These are phyloP conservation scores for Aspergillus ruber DNA, from an alignment of 2,329 filamentous ascomycete genomes.

Conservation along the genomic window DNA sequence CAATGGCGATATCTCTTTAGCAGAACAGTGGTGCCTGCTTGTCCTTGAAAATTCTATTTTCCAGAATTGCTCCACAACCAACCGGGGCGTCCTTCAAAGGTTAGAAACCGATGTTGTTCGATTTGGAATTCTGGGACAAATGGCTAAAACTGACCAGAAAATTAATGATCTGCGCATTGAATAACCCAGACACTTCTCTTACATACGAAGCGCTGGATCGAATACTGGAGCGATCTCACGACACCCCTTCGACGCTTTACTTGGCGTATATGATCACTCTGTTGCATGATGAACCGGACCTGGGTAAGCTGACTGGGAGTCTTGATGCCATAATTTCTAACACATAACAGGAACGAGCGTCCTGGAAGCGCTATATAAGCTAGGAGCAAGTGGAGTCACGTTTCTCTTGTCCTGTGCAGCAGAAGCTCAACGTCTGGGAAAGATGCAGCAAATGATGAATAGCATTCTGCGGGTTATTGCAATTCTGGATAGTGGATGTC, in stretches of 20 bases:
- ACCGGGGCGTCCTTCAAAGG: conserved; percentile 64
- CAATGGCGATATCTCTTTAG: conserved; percentile 47
- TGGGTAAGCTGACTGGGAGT: conserved; percentile 39
- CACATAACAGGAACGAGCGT: conserved; percentile 40
- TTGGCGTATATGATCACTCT: conserved; percentile 69
- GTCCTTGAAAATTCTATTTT: conserved; percentile 61
- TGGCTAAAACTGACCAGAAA: conserved; percentile 51
- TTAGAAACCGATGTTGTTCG: conserved; percentile 20
- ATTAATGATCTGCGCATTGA: conserved; percentile 62
- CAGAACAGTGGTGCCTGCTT: conserved; percentile 65
- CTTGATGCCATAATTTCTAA: neutral
- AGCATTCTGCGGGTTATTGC: conserved; percentile 57
- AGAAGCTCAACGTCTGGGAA: conserved; percentile 63
- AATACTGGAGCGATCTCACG: conserved; percentile 54
- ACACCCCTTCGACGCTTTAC: conserved; percentile 63
- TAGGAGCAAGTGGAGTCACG: conserved; percentile 49
- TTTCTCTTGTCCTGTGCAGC: conserved; percentile 74
- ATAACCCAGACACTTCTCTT: conserved; percentile 48
- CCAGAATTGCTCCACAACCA: conserved; percentile 56
- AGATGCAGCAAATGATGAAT: conserved; percentile 54
- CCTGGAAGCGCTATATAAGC: conserved; percentile 54
- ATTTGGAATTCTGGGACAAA: neutral
- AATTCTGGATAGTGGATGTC: conserved; percentile 45
- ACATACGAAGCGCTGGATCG: conserved; percentile 52
- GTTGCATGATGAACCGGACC: conserved; percentile 49